These are phyloP conservation scores for Priceomyces melissophilus DNA, from an alignment of 805 yeast species.

Conservation along the genomic window DNA sequence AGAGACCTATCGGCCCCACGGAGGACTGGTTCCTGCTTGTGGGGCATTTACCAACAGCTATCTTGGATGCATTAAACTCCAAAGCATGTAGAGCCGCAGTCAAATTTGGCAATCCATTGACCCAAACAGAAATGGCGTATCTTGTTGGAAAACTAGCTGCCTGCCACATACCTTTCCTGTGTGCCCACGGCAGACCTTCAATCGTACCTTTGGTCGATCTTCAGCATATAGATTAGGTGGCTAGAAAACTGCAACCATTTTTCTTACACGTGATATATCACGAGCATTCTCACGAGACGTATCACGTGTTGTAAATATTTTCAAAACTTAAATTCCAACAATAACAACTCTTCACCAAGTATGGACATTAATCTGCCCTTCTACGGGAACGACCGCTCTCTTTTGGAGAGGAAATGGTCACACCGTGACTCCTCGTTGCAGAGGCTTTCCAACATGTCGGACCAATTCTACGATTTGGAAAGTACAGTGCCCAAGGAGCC, in stretches of 20 bases:
- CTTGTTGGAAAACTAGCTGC: conserved; percentile 40
- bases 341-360: no score
- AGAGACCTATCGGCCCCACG: conserved; percentile 25
- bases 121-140: conserved; percentile 38
- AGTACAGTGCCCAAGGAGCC: not conserved
- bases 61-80: conserved; percentile 51
- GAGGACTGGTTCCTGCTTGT: conserved; percentile 19
- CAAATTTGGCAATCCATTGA: conserved; percentile 63
- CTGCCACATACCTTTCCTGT: conserved; percentile 66
- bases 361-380: not conserved
- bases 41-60: conserved; percentile 44
- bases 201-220: conserved; percentile 48
- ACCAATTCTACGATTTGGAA: not conserved
- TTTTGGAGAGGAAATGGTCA: not conserved
- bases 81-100: conserved; percentile 68
- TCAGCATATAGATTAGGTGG: no score
- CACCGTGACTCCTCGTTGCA: conserved; percentile 9
- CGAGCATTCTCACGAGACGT: no score
- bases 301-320: no score
- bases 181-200: conserved; percentile 87
- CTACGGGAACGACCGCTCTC: not conserved
- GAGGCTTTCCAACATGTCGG: conserved; percentile 9
- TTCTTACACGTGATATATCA: no score
- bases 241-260: no score
- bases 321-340: no score